Base-by-base conservation (phyloP, 75 land plant species). In the Pinus taeda region DNA sequence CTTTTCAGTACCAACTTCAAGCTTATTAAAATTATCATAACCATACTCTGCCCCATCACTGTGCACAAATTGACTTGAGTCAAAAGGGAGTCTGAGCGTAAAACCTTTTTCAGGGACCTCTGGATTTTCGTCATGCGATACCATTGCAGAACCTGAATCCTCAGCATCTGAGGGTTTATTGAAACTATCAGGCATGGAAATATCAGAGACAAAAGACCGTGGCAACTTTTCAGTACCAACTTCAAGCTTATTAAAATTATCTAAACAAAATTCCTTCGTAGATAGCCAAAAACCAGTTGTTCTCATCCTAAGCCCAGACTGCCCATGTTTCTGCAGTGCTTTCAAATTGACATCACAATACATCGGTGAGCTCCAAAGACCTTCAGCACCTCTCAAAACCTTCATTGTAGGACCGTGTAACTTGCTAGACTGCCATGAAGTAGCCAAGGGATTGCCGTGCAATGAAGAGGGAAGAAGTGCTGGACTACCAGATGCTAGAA, bases 401-500 rank as follows among this genome's bases (percentile, higher is more conserved):
- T 59, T 20, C 60, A 15, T 59, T 20, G n/a, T 4, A 59, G 60
- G 60, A 59, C n/a, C 20, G n/a, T 20, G 8, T 59, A 20, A 17
- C 60, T 59, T 59, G 60, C 60, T 59, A 15, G 60, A 59, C 17
- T 59, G 17, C 60, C 60, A 59, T 59, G 60, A 15, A 59, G 60
- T 18, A 59, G 60, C 60, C 60, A 59, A 20, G n/a, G 60, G 60
- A 4, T 59, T 59, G n/a, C 6, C 60, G 2, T 17, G 60, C 60
- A 59, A 59, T 15, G 5, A 20, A 17, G 60, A 59, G 60, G 60
- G 60, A 59, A 59, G 60, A 59, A 59, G 60, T 59, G 6, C 60
- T 59, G 60, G 60, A 59, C 60, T 59, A 20, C 60, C 60, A 59
- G 60, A 59, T 18, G 60, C 60, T 59, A 59, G n/a, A 59, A 59